These are phyloP conservation scores for Leccinum fallax DNA, from an alignment of 1,284 basidiomycete species.

Conservation along the genomic window DNA sequence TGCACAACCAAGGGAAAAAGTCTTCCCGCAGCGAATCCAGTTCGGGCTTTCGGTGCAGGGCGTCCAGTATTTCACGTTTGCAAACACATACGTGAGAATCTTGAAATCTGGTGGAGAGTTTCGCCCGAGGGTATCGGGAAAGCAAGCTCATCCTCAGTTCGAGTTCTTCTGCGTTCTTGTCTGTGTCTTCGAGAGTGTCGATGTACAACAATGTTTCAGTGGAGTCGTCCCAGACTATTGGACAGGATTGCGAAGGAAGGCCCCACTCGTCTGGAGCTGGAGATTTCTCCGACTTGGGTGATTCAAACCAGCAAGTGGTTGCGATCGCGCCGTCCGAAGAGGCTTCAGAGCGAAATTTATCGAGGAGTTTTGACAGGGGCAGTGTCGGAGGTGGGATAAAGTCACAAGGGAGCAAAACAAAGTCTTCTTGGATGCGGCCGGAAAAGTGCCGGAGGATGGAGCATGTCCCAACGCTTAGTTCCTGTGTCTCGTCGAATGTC, in stretches of 20 bases:
- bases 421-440: conserved; percentile 73
- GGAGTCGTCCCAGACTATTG: conserved; percentile 67
- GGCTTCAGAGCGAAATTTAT: conserved; percentile 78
- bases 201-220: conserved; percentile 73
- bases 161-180: conserved; percentile 70
- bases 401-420: conserved; percentile 91
- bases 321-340: conserved; percentile 68
- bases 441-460: conserved; percentile 71
- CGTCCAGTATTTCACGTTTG: conserved; percentile 72
- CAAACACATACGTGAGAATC: conserved; percentile 94
- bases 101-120: conserved; percentile 69
- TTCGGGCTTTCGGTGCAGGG: conserved; percentile 65
- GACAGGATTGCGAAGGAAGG: conserved; percentile 40
- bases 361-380: conserved; percentile 69
- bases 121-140: conserved; percentile 72
- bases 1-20: conserved; percentile 88
- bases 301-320: conserved; percentile 79
- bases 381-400: conserved; percentile 79
- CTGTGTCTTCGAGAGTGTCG: conserved; percentile 65
- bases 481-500: conserved; percentile 71
- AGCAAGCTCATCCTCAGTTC: conserved; percentile 75
- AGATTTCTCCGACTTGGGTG: conserved; percentile 54
- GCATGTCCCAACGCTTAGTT: conserved; percentile 67
- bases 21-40: conserved; percentile 85
- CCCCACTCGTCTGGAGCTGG: conserved; percentile 68